Percentiles rank a stretch among this genome's conserved stretches.
Evolutionary conservation across 2,329 filamentous ascomycete species (phyloP).

Genomic region (Hymenoscyphus occultus): DNA sequence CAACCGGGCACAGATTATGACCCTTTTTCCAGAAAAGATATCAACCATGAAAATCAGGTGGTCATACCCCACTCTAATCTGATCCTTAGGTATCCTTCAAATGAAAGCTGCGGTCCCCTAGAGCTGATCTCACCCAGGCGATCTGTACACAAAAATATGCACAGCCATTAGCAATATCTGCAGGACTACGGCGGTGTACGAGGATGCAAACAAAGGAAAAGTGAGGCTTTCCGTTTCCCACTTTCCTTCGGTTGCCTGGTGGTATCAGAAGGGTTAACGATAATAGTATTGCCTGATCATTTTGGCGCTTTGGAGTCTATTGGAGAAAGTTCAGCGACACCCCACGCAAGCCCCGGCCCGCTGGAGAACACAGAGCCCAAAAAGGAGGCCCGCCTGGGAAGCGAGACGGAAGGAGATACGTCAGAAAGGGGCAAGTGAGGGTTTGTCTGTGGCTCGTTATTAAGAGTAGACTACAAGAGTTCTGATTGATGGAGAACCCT

Average conservation of each 20-base stretch:
- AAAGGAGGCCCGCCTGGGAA: neutral
- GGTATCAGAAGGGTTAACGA: conserved; percentile 12
- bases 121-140: conserved; percentile 12
- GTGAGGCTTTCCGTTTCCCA: conserved; percentile 15
- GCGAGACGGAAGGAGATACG: conserved; percentile 1
- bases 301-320: neutral
- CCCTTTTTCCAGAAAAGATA: neutral
- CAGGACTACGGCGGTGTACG: conserved; percentile 16
- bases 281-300: conserved; percentile 13
- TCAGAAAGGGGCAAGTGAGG: conserved; percentile 1
- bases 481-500: conserved; percentile 11
- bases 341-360: conserved; percentile 9
- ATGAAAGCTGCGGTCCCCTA: conserved; percentile 1
- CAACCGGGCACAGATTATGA: conserved; percentile 4
- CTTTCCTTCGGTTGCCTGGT: conserved; percentile 5
- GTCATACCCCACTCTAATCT: conserved; percentile 10
- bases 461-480: neutral
- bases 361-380: neutral
- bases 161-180: conserved; percentile 14
- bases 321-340: conserved; percentile 6
- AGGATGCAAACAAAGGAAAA: conserved; percentile 13
- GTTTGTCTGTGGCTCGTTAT: neutral
- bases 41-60: neutral
- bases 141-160: conserved; percentile 9
- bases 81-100: conserved; percentile 5